Percentiles rank a stretch among this genome's conserved stretches.
Conservation (phyloP, 345 rosid genomes). For the Hirschfeldia incana region DNA sequence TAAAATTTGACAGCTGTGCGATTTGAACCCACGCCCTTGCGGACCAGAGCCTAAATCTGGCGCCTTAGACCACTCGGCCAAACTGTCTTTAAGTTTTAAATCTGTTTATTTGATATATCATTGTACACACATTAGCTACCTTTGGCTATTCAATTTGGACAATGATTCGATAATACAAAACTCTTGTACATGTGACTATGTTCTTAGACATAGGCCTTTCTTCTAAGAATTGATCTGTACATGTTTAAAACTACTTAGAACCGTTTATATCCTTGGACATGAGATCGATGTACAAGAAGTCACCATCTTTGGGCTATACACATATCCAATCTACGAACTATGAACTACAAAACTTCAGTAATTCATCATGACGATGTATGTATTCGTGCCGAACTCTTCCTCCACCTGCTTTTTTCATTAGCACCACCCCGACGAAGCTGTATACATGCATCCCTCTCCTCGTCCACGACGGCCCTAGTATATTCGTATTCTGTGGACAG, state of each 20-base stretch:
- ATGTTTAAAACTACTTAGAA: not conserved
- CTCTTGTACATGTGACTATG: not conserved
- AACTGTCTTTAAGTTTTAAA: constrained; percentile 48
- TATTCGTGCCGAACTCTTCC: constrained; percentile 61
- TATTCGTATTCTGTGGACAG: constrained; percentile 62
- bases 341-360: not conserved
- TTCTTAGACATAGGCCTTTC: not conserved
- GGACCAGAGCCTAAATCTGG: constrained; percentile 99
- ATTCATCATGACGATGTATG: constrained; percentile 51
- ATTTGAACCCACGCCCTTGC: constrained; percentile 99
- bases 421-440: constrained; percentile 84
- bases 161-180: not conserved
- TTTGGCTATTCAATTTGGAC: not conserved
- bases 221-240: not conserved
- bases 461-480: constrained; percentile 50
- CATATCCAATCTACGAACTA: not conserved
- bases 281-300: not conserved
- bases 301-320: not conserved
- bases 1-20: constrained; percentile 84
- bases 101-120: too few relatives aligned
- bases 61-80: constrained; percentile 99
- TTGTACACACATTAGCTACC: not conserved
- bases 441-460: constrained; percentile 86
- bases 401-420: constrained; percentile 76
- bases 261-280: not conserved